These are phyloP conservation scores for Clarireedia homoeocarpa DNA, from an alignment of 2,329 filamentous ascomycete species.

Conservation along the genomic window DNA sequence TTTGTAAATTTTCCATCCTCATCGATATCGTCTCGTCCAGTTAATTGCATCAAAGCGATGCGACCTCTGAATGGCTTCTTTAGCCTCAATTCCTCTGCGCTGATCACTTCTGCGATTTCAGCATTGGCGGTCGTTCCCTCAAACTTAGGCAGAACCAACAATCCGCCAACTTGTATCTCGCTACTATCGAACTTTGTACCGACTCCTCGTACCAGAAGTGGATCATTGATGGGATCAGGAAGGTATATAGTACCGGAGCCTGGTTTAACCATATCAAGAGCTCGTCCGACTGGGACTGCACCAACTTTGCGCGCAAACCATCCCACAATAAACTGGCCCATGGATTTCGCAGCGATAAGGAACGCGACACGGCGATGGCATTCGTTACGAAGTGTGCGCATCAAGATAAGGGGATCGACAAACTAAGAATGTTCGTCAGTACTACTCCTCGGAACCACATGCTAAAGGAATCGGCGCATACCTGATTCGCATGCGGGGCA, in stretches of 20 bases:
- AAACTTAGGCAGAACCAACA: slow-evolving; percentile 78
- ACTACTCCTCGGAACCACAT: not conserved
- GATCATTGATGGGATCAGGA: slow-evolving; percentile 78
- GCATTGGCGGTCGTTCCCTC: slow-evolving; percentile 71
- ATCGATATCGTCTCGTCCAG: slow-evolving; percentile 66
- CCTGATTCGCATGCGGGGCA: slow-evolving; percentile 93
- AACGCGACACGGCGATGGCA: slow-evolving; percentile 84
- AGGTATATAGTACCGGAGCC: slow-evolving; percentile 77
- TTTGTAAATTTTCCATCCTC: slow-evolving; percentile 40
- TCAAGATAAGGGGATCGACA: slow-evolving; percentile 88
- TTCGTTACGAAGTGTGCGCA: slow-evolving; percentile 78
- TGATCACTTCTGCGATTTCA: slow-evolving; percentile 74
- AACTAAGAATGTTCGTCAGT: slow-evolving; percentile 49
- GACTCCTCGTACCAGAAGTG: slow-evolving; percentile 49
- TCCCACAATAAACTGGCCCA: slow-evolving; percentile 82
- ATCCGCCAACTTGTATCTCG: slow-evolving; percentile 68
- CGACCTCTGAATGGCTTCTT: slow-evolving; percentile 82
- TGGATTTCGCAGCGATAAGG: slow-evolving; percentile 91
- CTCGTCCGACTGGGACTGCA: slow-evolving; percentile 85
- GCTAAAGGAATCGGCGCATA: slow-evolving; percentile 33
- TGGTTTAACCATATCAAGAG: slow-evolving; percentile 79
- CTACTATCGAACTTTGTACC: slow-evolving; percentile 73
- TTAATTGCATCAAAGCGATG: slow-evolving; percentile 71
- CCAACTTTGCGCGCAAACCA: slow-evolving; percentile 78
- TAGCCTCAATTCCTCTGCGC: slow-evolving; percentile 72